Conservation (phyloP, 2,329 filamentous ascomycete genomes). For the Aspergillus aculeatinus region DNA sequence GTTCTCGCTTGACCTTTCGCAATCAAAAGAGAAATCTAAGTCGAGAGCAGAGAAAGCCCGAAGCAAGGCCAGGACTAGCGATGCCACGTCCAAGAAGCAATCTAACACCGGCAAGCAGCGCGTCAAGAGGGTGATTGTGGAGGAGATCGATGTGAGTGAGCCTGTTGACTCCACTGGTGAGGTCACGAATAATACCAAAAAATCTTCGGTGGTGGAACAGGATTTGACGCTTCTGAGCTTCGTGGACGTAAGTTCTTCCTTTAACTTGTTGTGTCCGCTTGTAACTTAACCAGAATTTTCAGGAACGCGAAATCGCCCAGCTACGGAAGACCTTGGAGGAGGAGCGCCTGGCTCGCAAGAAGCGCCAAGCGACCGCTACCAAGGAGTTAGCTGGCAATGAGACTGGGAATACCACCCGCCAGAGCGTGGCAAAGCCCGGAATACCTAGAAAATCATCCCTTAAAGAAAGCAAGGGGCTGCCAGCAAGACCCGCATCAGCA, state of each 20-base stretch:
- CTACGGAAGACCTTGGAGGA: constrained; percentile 57
- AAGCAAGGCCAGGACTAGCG: constrained; percentile 20
- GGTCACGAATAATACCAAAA: constrained; percentile 28
- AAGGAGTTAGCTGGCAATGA: constrained; percentile 41
- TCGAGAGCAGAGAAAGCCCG: constrained; percentile 24
- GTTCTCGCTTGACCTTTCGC: constrained; percentile 37
- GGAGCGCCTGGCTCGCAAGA: constrained; percentile 49
- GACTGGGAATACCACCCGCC: constrained; percentile 38
- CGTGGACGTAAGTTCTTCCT: constrained; percentile 45
- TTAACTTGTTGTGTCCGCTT: background rate
- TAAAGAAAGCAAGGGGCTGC: constrained; percentile 48
- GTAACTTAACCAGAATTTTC: background rate
- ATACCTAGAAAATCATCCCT: constrained; percentile 56
- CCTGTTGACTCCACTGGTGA: constrained; percentile 30
- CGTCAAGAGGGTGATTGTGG: constrained; percentile 39
- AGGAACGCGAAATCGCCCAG: constrained; percentile 51
- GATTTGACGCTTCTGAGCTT: constrained; percentile 57
- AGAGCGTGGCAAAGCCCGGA: constrained; percentile 38
- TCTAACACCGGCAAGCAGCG: constrained; percentile 42
- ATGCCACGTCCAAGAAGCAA: constrained; percentile 28
- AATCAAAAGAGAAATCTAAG: constrained; percentile 21
- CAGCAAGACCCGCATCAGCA: constrained; percentile 35
- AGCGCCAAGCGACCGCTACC: constrained; percentile 33
- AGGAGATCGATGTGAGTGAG: constrained; percentile 33
- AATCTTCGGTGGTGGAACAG: constrained; percentile 26